Evolutionary conservation across 805 yeast genomes (phyloP).

Genomic region (Candida krabiensis): DNA sequence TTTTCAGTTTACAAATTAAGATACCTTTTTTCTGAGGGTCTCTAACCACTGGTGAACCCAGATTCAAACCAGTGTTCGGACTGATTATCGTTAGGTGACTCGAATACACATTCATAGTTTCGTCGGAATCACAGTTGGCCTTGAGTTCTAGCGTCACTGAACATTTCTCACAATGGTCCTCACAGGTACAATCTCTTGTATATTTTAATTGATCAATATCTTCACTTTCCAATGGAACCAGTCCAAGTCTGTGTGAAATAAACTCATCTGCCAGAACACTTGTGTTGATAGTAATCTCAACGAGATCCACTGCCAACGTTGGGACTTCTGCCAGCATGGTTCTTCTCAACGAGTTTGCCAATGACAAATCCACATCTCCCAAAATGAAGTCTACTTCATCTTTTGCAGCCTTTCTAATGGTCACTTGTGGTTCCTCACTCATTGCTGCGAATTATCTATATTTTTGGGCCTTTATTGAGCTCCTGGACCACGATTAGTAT

Average conservation of each 20-base stretch:
- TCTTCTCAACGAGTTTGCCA: conserved; percentile 91
- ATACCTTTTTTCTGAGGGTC: conserved; percentile 81
- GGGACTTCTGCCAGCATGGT: conserved; percentile 96
- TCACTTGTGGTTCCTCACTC: conserved; percentile 69
- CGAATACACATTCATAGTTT: conserved; percentile 87
- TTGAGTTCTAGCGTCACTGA: conserved; percentile 82
- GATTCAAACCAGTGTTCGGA: conserved; percentile 30
- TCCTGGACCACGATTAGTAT: too few species aligned
- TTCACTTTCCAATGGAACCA: conserved; percentile 82
- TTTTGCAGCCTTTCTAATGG: conserved; percentile 79
- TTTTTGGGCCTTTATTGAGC: not conserved
- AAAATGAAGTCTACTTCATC: conserved; percentile 91
- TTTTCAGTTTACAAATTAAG: conserved; percentile 85
- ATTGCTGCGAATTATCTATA: conserved; percentile 7
- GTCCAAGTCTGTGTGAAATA: conserved; percentile 89
- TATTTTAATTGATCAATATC: conserved; percentile 84
- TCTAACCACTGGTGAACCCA: conserved; percentile 85
- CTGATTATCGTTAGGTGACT: conserved; percentile 60
- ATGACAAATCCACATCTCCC: conserved; percentile 80
- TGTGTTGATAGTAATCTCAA: conserved; percentile 89
- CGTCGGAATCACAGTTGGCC: conserved; percentile 84
- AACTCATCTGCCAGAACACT: conserved; percentile 97
- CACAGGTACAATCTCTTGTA: conserved; percentile 96
- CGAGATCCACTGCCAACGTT: conserved; percentile 93
- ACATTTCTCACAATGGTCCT: conserved; percentile 94